Evolutionary conservation across 345 rosid genomes (phyloP), one percentile per base, ranked within the genome.

Genomic region (Mercurialis annua): DNA sequence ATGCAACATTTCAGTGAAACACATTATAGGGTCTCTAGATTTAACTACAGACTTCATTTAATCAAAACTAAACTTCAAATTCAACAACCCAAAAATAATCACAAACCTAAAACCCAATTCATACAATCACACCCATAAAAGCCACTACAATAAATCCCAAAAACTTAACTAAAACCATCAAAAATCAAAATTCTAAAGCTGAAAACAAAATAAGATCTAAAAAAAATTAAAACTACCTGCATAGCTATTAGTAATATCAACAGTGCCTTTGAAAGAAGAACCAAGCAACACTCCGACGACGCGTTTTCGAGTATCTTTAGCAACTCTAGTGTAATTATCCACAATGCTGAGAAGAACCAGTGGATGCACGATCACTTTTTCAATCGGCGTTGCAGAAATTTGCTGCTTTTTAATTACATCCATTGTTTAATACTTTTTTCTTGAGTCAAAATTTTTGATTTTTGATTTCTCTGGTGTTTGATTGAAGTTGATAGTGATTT

Each of bases 371-470:
- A 94, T 77, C 71, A 91, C 99, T 67, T 87, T 92, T 90, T 92
- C 98, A 15, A 94, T 81, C 52, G 99, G 89, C 65, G 87, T 82
- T 29, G 92, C 71, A 30, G 89, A 81, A 50, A 94, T 76, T 73
- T 94, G 97, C 78, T 94, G 97, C 53, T 97, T 88, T 81, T 94
- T 94, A 30, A 94, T 84, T 73, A 89, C 98, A 59, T 94, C 99
- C 98, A 94, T 91, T 74, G 21, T 40, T 7, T 20, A 40, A 50
- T 33, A 47, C 62, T 30, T 70, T 54, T n/a, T 40, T 42, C 2
- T 29, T 21, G 47, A 42, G 24, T 42, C 65, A 24, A 18, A 9
- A 0, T 16, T 10, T 16, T 4, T 23, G 16, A 43, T 12, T 43
- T 6, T 30, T 5, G 6, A 30, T 56, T 59, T 12, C n/a, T 18